A percentile compares a stretch with the other conserved stretches of the same genome.
These are phyloP conservation scores for Microdochium nivale DNA, from an alignment of 2,329 filamentous ascomycete genomes.

Conservation along the genomic window DNA sequence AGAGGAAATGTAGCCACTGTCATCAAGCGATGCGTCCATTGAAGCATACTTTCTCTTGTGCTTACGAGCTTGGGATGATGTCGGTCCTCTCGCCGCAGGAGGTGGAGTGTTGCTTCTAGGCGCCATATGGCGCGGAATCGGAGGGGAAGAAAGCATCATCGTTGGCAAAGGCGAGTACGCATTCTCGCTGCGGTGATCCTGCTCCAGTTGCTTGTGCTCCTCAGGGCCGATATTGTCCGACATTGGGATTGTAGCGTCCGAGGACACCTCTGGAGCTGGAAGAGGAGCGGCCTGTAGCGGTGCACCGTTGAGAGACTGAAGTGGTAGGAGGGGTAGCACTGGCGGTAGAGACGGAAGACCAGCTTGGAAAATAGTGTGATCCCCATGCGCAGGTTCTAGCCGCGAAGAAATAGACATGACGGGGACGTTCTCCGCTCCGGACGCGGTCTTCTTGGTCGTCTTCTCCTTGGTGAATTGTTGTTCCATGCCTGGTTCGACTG, in stretches of 20 bases:
- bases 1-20: constrained; percentile 96
- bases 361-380: constrained; percentile 22
- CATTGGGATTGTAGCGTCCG: constrained; percentile 67
- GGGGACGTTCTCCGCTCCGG: constrained; percentile 47
- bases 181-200: constrained; percentile 33
- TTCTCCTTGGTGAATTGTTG: constrained; percentile 85
- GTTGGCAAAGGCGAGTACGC: constrained; percentile 62
- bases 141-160: constrained; percentile 84
- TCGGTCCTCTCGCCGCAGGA: constrained; percentile 49
- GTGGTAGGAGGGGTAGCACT: constrained; percentile 15
- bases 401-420: constrained; percentile 42
- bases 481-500: constrained; percentile 84
- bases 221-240: constrained; percentile 55
- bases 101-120: constrained; percentile 68
- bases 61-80: constrained; percentile 56
- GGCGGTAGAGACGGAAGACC: constrained; percentile 42
- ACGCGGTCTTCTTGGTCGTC: constrained; percentile 50
- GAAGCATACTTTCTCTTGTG: constrained; percentile 71
- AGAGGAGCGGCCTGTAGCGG: constrained; percentile 26
- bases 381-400: constrained; percentile 40
- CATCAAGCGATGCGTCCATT: constrained; percentile 52
- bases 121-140: constrained; percentile 53
- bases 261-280: constrained; percentile 51
- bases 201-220: constrained; percentile 34
- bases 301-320: constrained; percentile 26